phyloP scores from a whole-genome alignment of 2,329 filamentous ascomycete genomes.

The Sporothrix schenckii region DNA sequence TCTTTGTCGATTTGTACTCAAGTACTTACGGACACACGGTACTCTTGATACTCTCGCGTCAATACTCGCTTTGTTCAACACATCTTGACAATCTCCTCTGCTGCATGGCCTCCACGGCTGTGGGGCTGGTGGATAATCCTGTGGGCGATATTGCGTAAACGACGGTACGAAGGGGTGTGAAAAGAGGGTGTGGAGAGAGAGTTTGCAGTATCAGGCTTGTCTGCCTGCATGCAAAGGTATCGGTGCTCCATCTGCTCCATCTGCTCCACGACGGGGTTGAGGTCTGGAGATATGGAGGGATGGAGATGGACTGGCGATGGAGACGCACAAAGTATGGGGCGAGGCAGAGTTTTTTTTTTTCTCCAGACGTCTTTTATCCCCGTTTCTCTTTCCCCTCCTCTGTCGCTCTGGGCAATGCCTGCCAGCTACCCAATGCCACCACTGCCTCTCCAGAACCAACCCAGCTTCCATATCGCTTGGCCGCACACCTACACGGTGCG shows the following conservation, averaged over 20 bases:
- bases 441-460: neutral
- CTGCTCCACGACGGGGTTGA: neutral
- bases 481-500: neutral
- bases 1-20: neutral
- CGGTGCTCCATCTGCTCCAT: neutral
- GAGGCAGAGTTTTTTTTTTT: conserved; percentile 13
- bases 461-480: neutral
- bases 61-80: neutral
- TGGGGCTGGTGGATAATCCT: conserved; percentile 1
- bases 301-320: neutral
- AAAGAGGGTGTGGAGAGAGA: conserved; percentile 1
- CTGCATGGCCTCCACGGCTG: neutral
- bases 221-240: neutral
- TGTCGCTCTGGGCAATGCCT: too few species aligned
- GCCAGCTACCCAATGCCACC: conserved; percentile 13
- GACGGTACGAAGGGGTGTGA: neutral
- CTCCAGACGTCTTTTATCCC: neutral
- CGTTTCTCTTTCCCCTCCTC: neutral
- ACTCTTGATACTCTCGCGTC: neutral
- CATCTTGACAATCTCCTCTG: neutral
- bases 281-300: conserved; percentile 1
- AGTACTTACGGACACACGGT: neutral
- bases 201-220: neutral
- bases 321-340: neutral
- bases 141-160: neutral